Base-by-base conservation (phyloP, 78 protist species). In the Emiliania huxleyi region DNA sequence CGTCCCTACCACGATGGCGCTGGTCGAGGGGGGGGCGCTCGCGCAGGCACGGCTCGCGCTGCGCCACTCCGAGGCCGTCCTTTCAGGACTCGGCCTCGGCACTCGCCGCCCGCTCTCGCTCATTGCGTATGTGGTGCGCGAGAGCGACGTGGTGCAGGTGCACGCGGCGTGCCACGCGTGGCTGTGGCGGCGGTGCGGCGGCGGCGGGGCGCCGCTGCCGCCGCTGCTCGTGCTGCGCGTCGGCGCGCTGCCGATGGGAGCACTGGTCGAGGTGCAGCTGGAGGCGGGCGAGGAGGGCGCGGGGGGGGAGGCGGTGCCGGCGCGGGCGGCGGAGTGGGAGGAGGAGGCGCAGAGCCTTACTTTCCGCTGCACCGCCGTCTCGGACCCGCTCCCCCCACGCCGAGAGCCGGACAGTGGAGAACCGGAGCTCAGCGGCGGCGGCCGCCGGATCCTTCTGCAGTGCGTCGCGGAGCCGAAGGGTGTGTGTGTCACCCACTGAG, bases 181-280 rank as follows among this genome's bases (percentile, higher is more conserved):
- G 87, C n/a, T 23, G 43, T 2, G 26, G 46, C 84, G 43, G n/a
- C 33, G 1, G 84, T n/a, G n/a, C n/a, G n/a, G n/a, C n/a, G 22
- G 23, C 40, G 23, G 25, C n/a, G 55, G 38, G 35, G 37, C 33
- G 35, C 35, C 87, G 62, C 62, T 52, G 29, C 62, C 62, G 15
- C 62, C 62, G 62, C 15, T 52, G 15, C 15, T 52, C 8, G 15
- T 52, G 48, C 38, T 79, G 26, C 87, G 21, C 3, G 87, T 79
- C 29, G 55, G 87, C 46, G 87, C 40, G 15, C 87, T 79, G 55
- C 87, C 87, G 52, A 43, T 79, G 87, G 37, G 87, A 33, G 87
- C 87, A 2, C 22, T 26, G 49, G 49, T 40, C 19, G 87, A 79
- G 87, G 87, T 38, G 52, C 87, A 43, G 49, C 38, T 79, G 15